These are phyloP conservation scores for Calonectria hongkongensis DNA, from an alignment of 2,329 filamentous ascomycete species.

Conservation along the genomic window DNA sequence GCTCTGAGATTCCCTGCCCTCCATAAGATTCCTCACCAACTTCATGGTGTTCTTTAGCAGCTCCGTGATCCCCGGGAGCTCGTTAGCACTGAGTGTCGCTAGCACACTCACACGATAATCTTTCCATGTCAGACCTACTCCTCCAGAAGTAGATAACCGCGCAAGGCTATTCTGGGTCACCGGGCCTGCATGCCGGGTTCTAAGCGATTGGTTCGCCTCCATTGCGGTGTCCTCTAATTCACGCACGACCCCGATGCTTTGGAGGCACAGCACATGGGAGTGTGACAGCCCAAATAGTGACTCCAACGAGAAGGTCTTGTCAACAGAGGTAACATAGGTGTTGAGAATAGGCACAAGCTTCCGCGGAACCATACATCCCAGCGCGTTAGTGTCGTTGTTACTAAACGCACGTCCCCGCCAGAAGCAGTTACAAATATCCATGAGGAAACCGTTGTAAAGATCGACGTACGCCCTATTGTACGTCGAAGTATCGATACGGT, in stretches of 20 bases:
- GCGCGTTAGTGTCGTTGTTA: slow-evolving; percentile 76
- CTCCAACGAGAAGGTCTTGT: slow-evolving; percentile 67
- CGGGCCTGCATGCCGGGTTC: slow-evolving; percentile 77
- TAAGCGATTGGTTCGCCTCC: slow-evolving; percentile 62
- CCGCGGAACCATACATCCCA: slow-evolving; percentile 71
- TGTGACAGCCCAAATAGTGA: slow-evolving; percentile 75
- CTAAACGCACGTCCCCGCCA: slow-evolving; percentile 86
- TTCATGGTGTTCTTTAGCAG: slow-evolving; percentile 90
- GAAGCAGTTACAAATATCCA: slow-evolving; percentile 90
- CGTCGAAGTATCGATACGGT: slow-evolving; percentile 59
- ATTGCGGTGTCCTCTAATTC: slow-evolving; percentile 74
- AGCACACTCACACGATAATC: slow-evolving; percentile 85
- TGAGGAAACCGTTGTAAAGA: slow-evolving; percentile 87
- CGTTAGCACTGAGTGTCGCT: slow-evolving; percentile 77
- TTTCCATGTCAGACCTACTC: slow-evolving; percentile 80
- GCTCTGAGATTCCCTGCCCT: slow-evolving; percentile 52
- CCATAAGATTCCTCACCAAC: slow-evolving; percentile 75
- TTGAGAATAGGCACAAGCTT: slow-evolving; percentile 67
- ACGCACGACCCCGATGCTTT: slow-evolving; percentile 73
- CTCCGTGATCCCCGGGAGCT: slow-evolving; percentile 79
- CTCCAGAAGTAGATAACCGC: slow-evolving; percentile 78
- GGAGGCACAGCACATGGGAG: slow-evolving; percentile 73
- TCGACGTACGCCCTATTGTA: slow-evolving; percentile 78
- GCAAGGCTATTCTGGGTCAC: slow-evolving; percentile 81
- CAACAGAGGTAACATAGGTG: slow-evolving; percentile 69